Evolutionary conservation across 192 early-diverging fungal species (phyloP), one percentile per base, ranked within the genome.

Genomic region (Coemansia sp.): DNA sequence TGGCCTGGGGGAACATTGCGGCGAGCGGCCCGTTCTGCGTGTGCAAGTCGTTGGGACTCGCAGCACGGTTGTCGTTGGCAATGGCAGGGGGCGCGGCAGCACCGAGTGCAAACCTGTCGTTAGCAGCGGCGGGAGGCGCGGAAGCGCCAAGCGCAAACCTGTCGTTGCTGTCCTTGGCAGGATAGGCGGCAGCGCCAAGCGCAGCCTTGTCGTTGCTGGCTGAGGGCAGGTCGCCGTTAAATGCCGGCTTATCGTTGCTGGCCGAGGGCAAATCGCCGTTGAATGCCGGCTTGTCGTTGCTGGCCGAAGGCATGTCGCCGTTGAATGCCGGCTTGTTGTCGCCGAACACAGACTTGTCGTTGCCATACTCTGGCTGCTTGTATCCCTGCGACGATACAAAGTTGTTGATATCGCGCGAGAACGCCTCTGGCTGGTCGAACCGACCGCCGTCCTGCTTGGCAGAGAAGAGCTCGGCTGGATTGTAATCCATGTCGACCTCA

Each of bases 351-450:
- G 44, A 16, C 44, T 45, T 45, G n/a, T 12, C 3, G 7, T 35
- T 35, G 2, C 23, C 27, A 23, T 29, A 25, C 25, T 6, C 25
- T 12, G 47, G 47, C 21, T 28, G 23, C 54, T 40, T 54, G 58
- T 71, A 71, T 19, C 64, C 68, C 30, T 71, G 68, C n/a, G 69
- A 61, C 43, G 53, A 46, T n/a, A 58, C 58, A 49, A 66, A 69
- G 54, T 52, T 70, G 47, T 42, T 45, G 4, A 67, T 54, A 23
- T 80, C 77, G 52, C 32, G 71, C 29, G 66, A 35, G 48, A 80
- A 80, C 16, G 60, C 65, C 0, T 54, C 56, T 1, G 77, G 67
- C 38, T 65, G 49, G 23, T 73, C 77, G 54, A 73, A 69, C 27
- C 42, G 56, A 33, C 33, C 43, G 12, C 33, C 43, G 12, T 60